Conservation (phyloP, 164 flowering plant species). For the Vitis labrusca region DNA sequence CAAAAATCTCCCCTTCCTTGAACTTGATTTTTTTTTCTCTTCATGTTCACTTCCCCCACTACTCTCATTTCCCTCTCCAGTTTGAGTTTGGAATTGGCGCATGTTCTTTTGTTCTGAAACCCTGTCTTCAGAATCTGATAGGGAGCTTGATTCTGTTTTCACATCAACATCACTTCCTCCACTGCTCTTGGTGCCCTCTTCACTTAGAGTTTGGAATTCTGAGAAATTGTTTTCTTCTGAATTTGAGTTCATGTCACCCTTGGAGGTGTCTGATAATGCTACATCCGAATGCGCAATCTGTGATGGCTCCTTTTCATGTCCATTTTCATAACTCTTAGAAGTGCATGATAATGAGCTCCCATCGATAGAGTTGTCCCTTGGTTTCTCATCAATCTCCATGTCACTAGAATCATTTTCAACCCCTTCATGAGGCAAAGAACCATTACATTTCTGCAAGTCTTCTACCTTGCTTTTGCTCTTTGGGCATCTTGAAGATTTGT, state of each 20-base stretch:
- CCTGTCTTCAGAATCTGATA: slow-evolving; percentile 15
- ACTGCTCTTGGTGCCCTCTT: no score
- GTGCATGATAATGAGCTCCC: slow-evolving; percentile 14
- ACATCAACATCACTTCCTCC: no score
- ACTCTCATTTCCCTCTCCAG: slow-evolving; percentile 5
- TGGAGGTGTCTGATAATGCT: slow-evolving; percentile 10
- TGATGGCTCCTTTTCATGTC: neutral
- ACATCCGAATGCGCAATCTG: slow-evolving; percentile 6
- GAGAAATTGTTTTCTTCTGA: no score
- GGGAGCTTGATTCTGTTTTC: neutral
- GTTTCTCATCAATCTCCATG: slow-evolving; percentile 43
- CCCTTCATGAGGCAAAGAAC: slow-evolving; percentile 11
- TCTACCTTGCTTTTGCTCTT: slow-evolving; percentile 18
- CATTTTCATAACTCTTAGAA: slow-evolving; percentile 20
- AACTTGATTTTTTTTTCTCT: slow-evolving; percentile 9
- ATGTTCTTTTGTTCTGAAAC: slow-evolving; percentile 9
- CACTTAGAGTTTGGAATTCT: no score
- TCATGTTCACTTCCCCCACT: slow-evolving; percentile 7
- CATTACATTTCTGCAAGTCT: slow-evolving; percentile 5
- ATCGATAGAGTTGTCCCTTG: slow-evolving; percentile 29
- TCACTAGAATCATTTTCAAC: slow-evolving; percentile 26
- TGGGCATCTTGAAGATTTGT: slow-evolving; percentile 12
- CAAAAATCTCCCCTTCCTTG: slow-evolving; percentile 3
- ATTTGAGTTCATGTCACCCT: neutral
- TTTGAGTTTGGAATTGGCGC: neutral